A percentile compares a stretch with the other conserved stretches of the same genome.
phyloP scores from a whole-genome alignment of 257 asterid species.

The Paraleonurus japonicus region DNA sequence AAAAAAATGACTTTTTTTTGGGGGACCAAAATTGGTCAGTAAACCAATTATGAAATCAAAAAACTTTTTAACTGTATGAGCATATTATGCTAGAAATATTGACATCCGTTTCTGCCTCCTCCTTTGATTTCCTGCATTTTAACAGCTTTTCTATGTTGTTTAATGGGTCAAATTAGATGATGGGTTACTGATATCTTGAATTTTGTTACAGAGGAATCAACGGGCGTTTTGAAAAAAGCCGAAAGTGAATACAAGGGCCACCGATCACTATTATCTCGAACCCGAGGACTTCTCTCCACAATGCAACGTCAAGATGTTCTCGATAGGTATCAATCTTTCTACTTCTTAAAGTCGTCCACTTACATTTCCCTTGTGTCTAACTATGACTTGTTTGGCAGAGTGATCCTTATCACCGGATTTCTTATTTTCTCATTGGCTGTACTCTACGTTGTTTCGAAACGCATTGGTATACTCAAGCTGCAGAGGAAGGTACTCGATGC shows the following conservation, averaged over 20 bases:
- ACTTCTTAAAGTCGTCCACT: background rate
- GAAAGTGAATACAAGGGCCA: constrained; percentile 96
- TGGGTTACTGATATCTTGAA: constrained; percentile 9
- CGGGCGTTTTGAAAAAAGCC: constrained; percentile 70
- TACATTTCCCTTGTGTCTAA: constrained; percentile 12
- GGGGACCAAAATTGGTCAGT: no score
- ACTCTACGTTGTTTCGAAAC: constrained; percentile 89
- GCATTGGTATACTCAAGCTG: constrained; percentile 79
- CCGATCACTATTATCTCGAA: constrained; percentile 70
- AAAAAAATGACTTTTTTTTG: no score
- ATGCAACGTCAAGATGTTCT: constrained; percentile 88
- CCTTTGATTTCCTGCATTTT: background rate
- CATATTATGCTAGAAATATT: background rate
- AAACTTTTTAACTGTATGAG: no score
- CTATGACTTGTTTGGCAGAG: constrained; percentile 46
- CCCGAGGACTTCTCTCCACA: constrained; percentile 86
- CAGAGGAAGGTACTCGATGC: constrained; percentile 73
- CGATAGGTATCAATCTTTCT: constrained; percentile 52
- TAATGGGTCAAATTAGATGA: background rate
- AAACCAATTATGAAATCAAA: no score
- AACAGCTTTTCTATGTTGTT: background rate
- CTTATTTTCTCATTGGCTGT: constrained; percentile 78
- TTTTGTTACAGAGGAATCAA: constrained; percentile 78
- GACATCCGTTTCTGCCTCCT: background rate
- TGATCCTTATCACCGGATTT: constrained; percentile 66